Base-by-base conservation (phyloP, 2,329 filamentous ascomycete species). In the Tolypocladium nubicola region DNA sequence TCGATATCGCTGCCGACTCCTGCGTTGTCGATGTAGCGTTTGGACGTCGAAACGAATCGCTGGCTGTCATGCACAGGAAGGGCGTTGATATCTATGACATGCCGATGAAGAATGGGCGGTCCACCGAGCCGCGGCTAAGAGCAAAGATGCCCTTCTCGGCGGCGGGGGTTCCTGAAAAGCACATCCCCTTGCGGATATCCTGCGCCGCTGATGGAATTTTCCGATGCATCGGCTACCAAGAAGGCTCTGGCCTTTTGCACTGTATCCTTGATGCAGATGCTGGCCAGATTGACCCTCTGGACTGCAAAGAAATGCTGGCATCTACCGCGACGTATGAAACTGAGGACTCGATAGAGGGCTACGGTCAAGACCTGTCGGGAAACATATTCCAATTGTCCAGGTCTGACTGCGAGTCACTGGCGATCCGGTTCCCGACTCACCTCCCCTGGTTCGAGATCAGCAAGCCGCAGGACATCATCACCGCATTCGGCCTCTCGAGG, bases 1-100 rank as follows among this genome's bases (percentile, higher is more conserved):
- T 88, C 62, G 89, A 95, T 58, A 65, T 97, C 21, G 65, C 75
- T 14, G 72, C 88, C 35, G 75, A 81, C 16, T 79, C 79, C 0
- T 85, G 86, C 56, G 80, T 84, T 3, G 74, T 89, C 21, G 91
- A 97, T 72, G 83, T 94, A 55, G 84, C 87, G 0, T 85, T 97
- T 62, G 87, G 84, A 54, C 77, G 76, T 16, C 79, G 80, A 53
- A 85, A 87, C 53, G 79, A 78, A 1, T 76, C 78, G 9, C 79
- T 97, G 67, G 90, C 85, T 4, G 81, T 95, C 10, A 75, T 97
- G 23, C 88, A 91, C 63, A 77, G 81, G 35, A 68, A 74, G 19
- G 83, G 82, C 1, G 74, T 96, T 30, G 81, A 86, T 37, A 60
- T 95, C 0, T 95, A 88, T 66, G 72, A 82, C 14, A 90, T 90